Evolutionary conservation across 2,329 filamentous ascomycete species (phyloP), one percentile per base, ranked within the genome.

Genomic region (Aureobasidium sp.): DNA sequence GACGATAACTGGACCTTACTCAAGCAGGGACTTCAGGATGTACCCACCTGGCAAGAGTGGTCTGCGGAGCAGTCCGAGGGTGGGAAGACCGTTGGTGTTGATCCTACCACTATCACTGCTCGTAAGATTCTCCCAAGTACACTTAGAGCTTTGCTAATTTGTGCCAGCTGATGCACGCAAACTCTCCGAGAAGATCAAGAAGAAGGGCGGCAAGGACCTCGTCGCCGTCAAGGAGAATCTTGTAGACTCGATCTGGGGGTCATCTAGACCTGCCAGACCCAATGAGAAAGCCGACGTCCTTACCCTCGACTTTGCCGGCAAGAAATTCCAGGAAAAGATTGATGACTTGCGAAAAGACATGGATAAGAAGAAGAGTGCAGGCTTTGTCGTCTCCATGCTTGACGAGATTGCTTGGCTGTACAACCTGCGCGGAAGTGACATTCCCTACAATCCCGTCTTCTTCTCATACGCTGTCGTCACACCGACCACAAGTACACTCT

Each of bases 321-420:
- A 93, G 68, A 78, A 83, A 52, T 89, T 89, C 61, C 79, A 84
- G 61, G 79, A 85, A 40, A 98, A 98, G 71, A 79, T 98, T 7
- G 77, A 80, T 21, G 90, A 95, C 40, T 72, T 98, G 54, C 83
- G 90, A n/a, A 90, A 91, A 67, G 90, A 96, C 61, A 74, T 98
- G 14, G 84, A 88, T 57, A 95, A 93, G 76, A 94, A 88, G 72
- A 93, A 93, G 66, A 85, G 84, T 5, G 79, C 84, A 16, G 91
- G 88, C 1, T 89, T 97, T 61, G 83, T 97, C 44, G 81, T 97
- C 40, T 96, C 90, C 5, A 90, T 94, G 84, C 80, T 98, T 38
- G 93, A 98, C 64, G 93, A 98, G 70, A 83, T 96, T 62, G 93
- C 93, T 10, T 98, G 93, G 93, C 78, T 98, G n/a, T 96, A 96